Evolutionary conservation across 345 rosid genomes (phyloP), one percentile per base, ranked within the genome.

Genomic region (Camelina neglecta): DNA sequence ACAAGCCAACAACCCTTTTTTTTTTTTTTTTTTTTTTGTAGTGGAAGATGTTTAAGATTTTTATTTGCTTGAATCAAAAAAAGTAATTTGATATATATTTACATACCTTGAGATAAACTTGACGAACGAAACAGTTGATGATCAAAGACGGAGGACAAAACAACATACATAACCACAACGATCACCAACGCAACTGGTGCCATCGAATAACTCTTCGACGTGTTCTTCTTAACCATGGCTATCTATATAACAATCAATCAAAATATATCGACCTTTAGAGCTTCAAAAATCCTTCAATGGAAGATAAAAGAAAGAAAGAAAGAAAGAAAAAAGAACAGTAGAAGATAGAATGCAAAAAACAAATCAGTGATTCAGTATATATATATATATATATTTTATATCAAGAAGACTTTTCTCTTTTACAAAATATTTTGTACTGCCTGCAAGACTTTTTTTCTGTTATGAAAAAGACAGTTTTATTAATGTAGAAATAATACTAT

Each of bases 101-200:
- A 4, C 75, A 76, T 76, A 76, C 80, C 75, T 70, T 63, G 71
- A n/a, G 60, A 13, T 24, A 39, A 63, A 36, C 44, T 38, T 45
- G 16, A 15, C 16, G 58, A 69, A 11, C 8, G 70, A 62, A 54
- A 21, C 29, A 63, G 26, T 7, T 9, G 75, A 63, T 23, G 75
- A 63, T 76, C 71, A 12, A 20, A 55, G 2, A 69, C 1, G 5
- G 53, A 63, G 15, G 54, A 76, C 44, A 62, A 35, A 48, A 35
- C 44, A 69, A 62, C 2, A 76, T 9, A 63, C 18, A 11, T 47
- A 38, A 63, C 75, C 33, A 69, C 35, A 69, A 63, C 60, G 20
- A 70, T 26, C 60, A 64, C 50, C 29, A 71, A 36, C 4, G 75
- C 75, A 16, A 55, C n/a, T 11, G 50, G 13, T 53, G 70, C 66